Evolutionary conservation across 257 asterid genomes (phyloP).

Genomic region (Paraleonurus japonicus): DNA sequence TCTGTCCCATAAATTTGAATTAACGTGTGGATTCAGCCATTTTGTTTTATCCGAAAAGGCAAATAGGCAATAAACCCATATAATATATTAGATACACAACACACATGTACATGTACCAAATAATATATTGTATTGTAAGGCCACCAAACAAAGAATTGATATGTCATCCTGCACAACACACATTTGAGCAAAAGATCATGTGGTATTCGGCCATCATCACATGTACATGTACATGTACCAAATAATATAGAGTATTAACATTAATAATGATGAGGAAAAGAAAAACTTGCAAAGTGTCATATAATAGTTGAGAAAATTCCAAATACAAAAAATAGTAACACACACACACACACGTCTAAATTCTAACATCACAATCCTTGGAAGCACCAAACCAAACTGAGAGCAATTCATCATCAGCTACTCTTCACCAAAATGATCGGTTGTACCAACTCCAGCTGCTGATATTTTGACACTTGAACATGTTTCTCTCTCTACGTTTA

Average conservation of each 20-base stretch:
- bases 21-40: too few relatives aligned
- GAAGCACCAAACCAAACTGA: constrained; percentile 22
- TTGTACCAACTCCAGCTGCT: not conserved
- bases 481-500: constrained; percentile 1
- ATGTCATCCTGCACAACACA: not conserved
- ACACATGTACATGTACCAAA: too few relatives aligned
- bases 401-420: not conserved
- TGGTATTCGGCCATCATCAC: not conserved
- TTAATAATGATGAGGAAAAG: not conserved
- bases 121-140: too few relatives aligned
- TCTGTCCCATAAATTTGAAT: too few relatives aligned
- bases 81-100: too few relatives aligned
- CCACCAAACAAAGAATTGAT: not conserved
- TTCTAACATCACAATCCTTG: constrained; percentile 2
- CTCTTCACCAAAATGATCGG: not conserved
- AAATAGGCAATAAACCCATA: too few relatives aligned
- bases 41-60: too few relatives aligned
- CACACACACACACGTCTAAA: constrained; percentile 14
- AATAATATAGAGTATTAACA: not conserved
- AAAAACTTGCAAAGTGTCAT: not conserved
- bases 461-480: not conserved
- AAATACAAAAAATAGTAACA: constrained; percentile 18
- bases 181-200: not conserved
- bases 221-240: not conserved
- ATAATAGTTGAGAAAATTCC: not conserved